Percentiles rank a stretch among this genome's conserved stretches.
phyloP scores from a whole-genome alignment of 2,329 filamentous ascomycete genomes.

The Plectosphaerella sp. region DNA sequence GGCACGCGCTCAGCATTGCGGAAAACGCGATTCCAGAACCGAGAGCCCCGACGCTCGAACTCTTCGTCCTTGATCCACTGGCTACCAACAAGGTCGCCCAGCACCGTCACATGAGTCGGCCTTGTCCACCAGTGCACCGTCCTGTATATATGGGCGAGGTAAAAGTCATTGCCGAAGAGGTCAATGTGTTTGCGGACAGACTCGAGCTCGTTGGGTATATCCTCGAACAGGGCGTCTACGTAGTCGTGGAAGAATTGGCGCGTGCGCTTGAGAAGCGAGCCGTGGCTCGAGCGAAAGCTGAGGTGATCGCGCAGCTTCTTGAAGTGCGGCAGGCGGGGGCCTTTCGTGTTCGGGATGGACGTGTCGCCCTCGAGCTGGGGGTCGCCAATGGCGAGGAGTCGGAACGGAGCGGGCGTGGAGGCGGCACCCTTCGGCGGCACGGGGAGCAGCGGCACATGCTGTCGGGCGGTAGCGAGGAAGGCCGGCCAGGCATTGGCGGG shows the following conservation, averaged over 20 bases:
- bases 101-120: constrained; percentile 82
- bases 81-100: constrained; percentile 88
- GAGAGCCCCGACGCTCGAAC: constrained; percentile 65
- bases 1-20: constrained; percentile 60
- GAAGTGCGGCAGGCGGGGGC: constrained; percentile 50
- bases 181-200: constrained; percentile 77
- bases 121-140: constrained; percentile 76
- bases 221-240: constrained; percentile 59
- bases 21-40: constrained; percentile 83
- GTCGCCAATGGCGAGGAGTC: constrained; percentile 83
- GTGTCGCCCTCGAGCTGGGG: constrained; percentile 92
- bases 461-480: constrained; percentile 31
- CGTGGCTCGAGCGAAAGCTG: constrained; percentile 39
- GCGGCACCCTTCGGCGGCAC: constrained; percentile 18
- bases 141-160: constrained; percentile 88
- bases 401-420: constrained; percentile 62
- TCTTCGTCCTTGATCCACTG: constrained; percentile 91
- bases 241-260: constrained; percentile 52
- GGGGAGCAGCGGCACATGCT: constrained; percentile 17
- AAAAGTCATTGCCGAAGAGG: constrained; percentile 89
- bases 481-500: constrained; percentile 16
- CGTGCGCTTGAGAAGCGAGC: constrained; percentile 46
- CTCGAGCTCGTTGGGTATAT: constrained; percentile 63
- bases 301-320: constrained; percentile 40
- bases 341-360: constrained; percentile 61